These are phyloP conservation scores for Fusarium sp. DNA, from an alignment of 2,329 filamentous ascomycete genomes.

Conservation along the genomic window DNA sequence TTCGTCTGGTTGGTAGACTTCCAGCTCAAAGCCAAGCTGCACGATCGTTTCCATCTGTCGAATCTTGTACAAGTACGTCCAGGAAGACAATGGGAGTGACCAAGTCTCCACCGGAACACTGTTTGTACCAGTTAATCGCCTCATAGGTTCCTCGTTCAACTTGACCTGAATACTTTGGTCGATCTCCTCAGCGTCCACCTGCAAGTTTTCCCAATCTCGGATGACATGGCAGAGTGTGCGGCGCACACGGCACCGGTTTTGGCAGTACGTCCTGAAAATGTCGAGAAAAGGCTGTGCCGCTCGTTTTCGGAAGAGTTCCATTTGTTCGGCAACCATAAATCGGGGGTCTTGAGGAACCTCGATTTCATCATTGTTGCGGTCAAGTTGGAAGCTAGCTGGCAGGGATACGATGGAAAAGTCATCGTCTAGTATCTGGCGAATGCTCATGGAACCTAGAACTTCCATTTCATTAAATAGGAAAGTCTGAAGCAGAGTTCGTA, in stretches of 20 bases:
- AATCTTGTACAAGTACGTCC: conserved; percentile 93
- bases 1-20: conserved; percentile 89
- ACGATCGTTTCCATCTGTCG: conserved; percentile 87
- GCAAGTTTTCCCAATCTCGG: conserved; percentile 84
- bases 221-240: conserved; percentile 89
- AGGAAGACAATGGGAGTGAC: conserved; percentile 82
- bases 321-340: conserved; percentile 76
- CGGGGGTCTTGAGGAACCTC: conserved; percentile 80
- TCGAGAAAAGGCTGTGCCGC: conserved; percentile 82
- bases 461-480: conserved; percentile 80
- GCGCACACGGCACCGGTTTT: conserved; percentile 91
- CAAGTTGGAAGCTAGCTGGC: conserved; percentile 76
- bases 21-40: conserved; percentile 93
- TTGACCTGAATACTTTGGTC: conserved; percentile 75
- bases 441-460: conserved; percentile 74
- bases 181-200: conserved; percentile 82
- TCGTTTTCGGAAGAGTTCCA: conserved; percentile 75
- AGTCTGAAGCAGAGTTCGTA: conserved; percentile 82
- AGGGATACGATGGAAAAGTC: conserved; percentile 84
- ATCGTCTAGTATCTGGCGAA: conserved; percentile 81
- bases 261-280: conserved; percentile 83
- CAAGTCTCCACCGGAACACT: conserved; percentile 65
- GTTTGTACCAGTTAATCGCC: conserved; percentile 55
- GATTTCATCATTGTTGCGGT: conserved; percentile 79
- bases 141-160: conserved; percentile 70